Percentiles rank a stretch among this genome's conserved stretches.
Evolutionary conservation across 805 yeast genomes (phyloP).

Genomic region (Lachancea nothofagi): DNA sequence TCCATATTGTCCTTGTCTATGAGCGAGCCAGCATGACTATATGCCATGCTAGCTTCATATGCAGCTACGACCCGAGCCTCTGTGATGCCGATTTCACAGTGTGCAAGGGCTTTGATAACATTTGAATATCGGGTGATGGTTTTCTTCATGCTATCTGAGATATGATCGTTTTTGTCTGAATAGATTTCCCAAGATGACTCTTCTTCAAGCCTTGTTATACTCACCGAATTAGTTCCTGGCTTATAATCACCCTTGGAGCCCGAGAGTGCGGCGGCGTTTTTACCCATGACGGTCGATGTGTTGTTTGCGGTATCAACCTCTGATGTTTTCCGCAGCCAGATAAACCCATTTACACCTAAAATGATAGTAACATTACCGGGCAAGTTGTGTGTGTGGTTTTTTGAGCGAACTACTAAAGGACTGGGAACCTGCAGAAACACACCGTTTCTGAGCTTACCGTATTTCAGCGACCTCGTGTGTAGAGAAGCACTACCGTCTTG

Average conservation of each 20-base stretch:
- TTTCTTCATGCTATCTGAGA: conserved; percentile 54
- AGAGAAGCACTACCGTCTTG: conserved; percentile 89
- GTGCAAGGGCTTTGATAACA: conserved; percentile 75
- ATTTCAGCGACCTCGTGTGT: conserved; percentile 91
- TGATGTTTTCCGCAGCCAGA: conserved; percentile 80
- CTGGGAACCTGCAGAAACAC: conserved; percentile 75
- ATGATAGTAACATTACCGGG: conserved; percentile 92
- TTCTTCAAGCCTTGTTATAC: conserved; percentile 82
- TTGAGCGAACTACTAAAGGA: conserved; percentile 74
- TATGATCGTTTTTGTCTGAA: conserved; percentile 77
- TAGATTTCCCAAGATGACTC: conserved; percentile 95
- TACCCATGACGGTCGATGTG: conserved; percentile 23
- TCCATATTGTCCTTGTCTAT: conserved; percentile 71
- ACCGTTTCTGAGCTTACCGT: conserved; percentile 94
- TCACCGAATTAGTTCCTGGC: conserved; percentile 39
- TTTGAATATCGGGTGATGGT: conserved; percentile 82
- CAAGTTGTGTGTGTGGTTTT: conserved; percentile 80
- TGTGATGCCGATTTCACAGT: conserved; percentile 79
- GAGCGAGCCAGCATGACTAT: conserved; percentile 61
- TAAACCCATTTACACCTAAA: conserved; percentile 89
- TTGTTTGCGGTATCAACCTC: conserved; percentile 30
- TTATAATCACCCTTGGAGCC: conserved; percentile 30
- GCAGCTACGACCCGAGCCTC: conserved; percentile 74
- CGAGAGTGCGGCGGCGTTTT: conserved; percentile 24
- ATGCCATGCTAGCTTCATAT: conserved; percentile 85